A percentile compares a stretch with the other conserved stretches of the same genome.
phyloP scores from a whole-genome alignment of 192 early-diverging fungal species.

The Haplosporangium gracile region DNA sequence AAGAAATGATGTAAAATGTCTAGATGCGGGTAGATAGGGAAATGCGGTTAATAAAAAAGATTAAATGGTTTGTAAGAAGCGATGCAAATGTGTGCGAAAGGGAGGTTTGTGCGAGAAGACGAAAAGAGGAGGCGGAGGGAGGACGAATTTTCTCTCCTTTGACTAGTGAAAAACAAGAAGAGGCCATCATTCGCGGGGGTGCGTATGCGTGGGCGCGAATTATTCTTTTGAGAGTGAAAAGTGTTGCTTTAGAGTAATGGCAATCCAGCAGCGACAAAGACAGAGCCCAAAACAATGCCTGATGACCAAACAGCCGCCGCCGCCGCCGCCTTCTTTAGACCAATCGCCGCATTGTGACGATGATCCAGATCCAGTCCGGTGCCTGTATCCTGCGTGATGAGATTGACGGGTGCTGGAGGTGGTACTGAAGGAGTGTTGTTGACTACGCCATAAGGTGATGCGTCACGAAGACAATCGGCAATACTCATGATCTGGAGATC shows the following conservation, averaged over 20 bases:
- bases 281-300: background rate
- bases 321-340: background rate
- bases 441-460: conserved; percentile 9
- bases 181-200: background rate
- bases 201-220: background rate
- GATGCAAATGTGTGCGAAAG: conserved; percentile 1
- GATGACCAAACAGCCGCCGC: background rate
- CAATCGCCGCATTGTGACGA: background rate
- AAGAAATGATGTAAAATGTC: background rate
- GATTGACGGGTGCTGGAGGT: background rate
- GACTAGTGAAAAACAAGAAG: background rate
- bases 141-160: background rate
- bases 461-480: conserved; percentile 31
- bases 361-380: background rate
- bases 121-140: background rate
- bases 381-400: background rate
- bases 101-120: background rate
- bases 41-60: background rate
- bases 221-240: background rate
- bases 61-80: background rate
- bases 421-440: background rate
- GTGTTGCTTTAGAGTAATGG: conserved; percentile 1
- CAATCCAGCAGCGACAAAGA: background rate
- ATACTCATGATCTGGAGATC: conserved; percentile 17
- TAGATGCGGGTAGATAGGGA: background rate